These are phyloP conservation scores for Cryomyces antarcticus DNA, from an alignment of 495 filamentous ascomycete genomes.

Conservation along the genomic window DNA sequence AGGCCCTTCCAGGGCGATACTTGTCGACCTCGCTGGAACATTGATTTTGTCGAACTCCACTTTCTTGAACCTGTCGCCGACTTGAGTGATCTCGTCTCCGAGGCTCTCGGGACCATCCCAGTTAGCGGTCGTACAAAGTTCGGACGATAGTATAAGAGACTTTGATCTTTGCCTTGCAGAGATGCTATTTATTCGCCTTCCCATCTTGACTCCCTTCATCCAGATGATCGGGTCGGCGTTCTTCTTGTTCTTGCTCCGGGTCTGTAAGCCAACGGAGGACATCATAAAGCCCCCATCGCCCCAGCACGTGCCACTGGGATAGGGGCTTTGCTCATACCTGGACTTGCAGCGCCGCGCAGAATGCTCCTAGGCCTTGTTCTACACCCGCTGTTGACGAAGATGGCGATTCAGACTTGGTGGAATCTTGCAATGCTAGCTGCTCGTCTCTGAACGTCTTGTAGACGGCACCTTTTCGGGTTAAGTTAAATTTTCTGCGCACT, in stretches of 20 bases:
- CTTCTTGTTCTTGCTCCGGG: constrained; percentile 16
- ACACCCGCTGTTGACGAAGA: too few relatives aligned
- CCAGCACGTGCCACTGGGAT: not conserved
- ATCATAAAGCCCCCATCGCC: not conserved
- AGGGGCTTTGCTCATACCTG: not conserved
- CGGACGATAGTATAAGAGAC: not conserved
- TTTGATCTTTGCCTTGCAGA: not conserved
- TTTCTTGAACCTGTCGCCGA: constrained; percentile 64
- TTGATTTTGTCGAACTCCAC: constrained; percentile 76
- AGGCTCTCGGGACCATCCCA: constrained; percentile 55
- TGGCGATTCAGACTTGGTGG: too few relatives aligned
- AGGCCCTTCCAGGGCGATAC: constrained; percentile 66
- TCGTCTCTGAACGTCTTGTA: constrained; percentile 58
- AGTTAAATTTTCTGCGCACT: constrained; percentile 40
- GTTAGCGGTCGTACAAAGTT: not conserved
- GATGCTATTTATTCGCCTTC: constrained; percentile 1
- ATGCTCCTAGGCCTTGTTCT: not conserved
- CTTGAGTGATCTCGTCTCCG: constrained; percentile 71
- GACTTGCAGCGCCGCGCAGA: not conserved
- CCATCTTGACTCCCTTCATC: constrained; percentile 85
- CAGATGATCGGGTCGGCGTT: constrained; percentile 65
- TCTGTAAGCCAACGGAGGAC: not conserved
- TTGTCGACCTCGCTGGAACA: constrained; percentile 47
- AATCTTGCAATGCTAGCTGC: not conserved
- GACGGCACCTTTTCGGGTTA: constrained; percentile 64